These are phyloP conservation scores for Fusarium ramigenum DNA, from an alignment of 2,329 filamentous ascomycete species.

Conservation along the genomic window DNA sequence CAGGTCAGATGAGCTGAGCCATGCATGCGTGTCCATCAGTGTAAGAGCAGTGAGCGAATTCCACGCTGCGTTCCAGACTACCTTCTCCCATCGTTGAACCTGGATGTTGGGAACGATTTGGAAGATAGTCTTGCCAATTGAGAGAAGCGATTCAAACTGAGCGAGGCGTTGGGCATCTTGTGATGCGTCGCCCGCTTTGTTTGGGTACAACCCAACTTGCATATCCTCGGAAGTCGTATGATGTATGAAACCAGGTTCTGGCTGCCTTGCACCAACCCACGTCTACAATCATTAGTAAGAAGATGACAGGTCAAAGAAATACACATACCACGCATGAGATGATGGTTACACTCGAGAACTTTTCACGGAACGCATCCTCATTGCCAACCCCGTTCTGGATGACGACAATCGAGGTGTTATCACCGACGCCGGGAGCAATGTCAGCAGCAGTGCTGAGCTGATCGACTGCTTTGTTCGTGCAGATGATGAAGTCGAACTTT, in stretches of 20 bases:
- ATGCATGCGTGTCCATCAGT: slow-evolving; percentile 60
- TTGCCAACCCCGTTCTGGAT: slow-evolving; percentile 71
- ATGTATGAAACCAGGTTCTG: slow-evolving; percentile 56
- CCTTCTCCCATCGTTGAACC: slow-evolving; percentile 66
- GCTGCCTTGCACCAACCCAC: slow-evolving; percentile 64
- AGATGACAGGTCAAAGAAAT: background rate
- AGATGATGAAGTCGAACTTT: slow-evolving; percentile 36
- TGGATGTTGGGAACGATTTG: slow-evolving; percentile 65
- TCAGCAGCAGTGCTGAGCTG: slow-evolving; percentile 20
- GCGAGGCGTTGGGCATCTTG: slow-evolving; percentile 52
- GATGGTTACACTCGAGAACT: slow-evolving; percentile 62
- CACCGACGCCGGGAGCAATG: slow-evolving; percentile 49
- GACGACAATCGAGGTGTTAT: slow-evolving; percentile 62
- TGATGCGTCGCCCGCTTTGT: slow-evolving; percentile 38
- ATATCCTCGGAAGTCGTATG: slow-evolving; percentile 64
- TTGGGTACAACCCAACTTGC: slow-evolving; percentile 63
- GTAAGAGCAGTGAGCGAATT: slow-evolving; percentile 69
- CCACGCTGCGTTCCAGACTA: slow-evolving; percentile 69
- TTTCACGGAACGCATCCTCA: slow-evolving; percentile 61
- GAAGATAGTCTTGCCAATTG: slow-evolving; percentile 55
- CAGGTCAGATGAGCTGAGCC: slow-evolving; percentile 55
- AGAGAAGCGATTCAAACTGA: slow-evolving; percentile 53
- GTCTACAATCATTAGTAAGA: slow-evolving; percentile 44
- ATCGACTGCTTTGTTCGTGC: slow-evolving; percentile 35
- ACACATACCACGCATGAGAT: slow-evolving; percentile 62